A percentile compares a stretch with the other conserved stretches of the same genome.
These are phyloP conservation scores for Phytophthora hybrid DNA, from an alignment of 352 stramenopile species.

Conservation along the genomic window DNA sequence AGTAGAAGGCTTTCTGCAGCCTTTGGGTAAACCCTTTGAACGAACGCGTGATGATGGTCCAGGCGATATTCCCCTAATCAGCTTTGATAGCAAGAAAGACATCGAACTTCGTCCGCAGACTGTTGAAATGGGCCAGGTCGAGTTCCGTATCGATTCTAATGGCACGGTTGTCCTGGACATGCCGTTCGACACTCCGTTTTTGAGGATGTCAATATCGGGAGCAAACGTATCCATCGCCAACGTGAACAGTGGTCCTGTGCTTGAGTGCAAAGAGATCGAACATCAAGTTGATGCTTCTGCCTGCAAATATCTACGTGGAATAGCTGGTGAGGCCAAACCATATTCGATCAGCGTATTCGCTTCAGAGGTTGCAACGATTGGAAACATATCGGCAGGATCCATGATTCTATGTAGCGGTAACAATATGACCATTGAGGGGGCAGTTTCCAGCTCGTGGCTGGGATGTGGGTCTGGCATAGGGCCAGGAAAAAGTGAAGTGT, in stretches of 20 bases:
- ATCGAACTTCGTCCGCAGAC: conserved; percentile 58
- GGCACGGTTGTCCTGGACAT: conserved; percentile 50
- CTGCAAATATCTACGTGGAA: conserved; percentile 42
- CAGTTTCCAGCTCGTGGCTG: conserved; percentile 50
- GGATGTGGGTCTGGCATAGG: conserved; percentile 62
- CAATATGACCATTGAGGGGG: conserved; percentile 47
- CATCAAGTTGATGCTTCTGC: conserved; percentile 49
- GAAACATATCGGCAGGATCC: conserved; percentile 63
- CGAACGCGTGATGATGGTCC: not conserved
- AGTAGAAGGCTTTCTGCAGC: conserved; percentile 59
- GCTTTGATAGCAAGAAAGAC: conserved; percentile 44
- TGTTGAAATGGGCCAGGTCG: conserved; percentile 54
- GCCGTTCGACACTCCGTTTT: conserved; percentile 67
- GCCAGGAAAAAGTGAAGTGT: conserved; percentile 62
- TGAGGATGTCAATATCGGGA: conserved; percentile 52
- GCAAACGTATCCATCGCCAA: conserved; percentile 56
- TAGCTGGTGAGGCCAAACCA: conserved; percentile 20
- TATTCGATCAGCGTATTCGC: conserved; percentile 65
- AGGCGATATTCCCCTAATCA: conserved; percentile 38
- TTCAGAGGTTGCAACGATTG: conserved; percentile 42
- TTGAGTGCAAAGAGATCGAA: conserved; percentile 51
- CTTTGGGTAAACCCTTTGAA: conserved; percentile 32
- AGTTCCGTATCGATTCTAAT: conserved; percentile 44
- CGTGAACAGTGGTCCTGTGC: conserved; percentile 57
- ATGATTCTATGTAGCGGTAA: conserved; percentile 65